A percentile compares a stretch with the other conserved stretches of the same genome.
These are phyloP conservation scores for Sporisorium exsertum DNA, from an alignment of 1,284 basidiomycete species.

Conservation along the genomic window DNA sequence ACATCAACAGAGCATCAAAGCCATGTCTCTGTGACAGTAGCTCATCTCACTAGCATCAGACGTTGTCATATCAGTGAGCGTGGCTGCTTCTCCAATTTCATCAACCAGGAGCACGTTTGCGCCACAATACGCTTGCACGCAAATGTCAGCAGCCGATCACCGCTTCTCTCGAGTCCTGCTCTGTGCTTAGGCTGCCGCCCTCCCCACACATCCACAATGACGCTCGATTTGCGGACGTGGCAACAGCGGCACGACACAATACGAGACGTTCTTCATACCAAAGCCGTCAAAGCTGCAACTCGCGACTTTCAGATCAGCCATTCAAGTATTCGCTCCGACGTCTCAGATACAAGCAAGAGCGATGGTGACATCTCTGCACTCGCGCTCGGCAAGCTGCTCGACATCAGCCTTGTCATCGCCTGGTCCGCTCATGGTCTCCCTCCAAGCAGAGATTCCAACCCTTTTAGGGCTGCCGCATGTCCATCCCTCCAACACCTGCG, in stretches of 20 bases:
- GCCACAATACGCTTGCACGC: not conserved
- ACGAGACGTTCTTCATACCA: constrained; percentile 18
- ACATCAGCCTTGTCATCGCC: constrained; percentile 51
- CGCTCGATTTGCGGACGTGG: constrained; percentile 24
- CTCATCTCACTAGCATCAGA: not conserved
- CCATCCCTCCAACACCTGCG: constrained; percentile 31
- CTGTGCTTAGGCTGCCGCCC: not conserved
- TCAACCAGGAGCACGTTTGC: not conserved
- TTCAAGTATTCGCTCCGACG: not conserved
- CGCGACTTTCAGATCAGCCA: constrained; percentile 45
- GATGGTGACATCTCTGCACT: not conserved
- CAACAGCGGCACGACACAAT: constrained; percentile 34
- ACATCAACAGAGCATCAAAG: not conserved
- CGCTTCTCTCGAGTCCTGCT: not conserved
- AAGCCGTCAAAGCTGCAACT: constrained; percentile 28
- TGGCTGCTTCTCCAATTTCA: not conserved
- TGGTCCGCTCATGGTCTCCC: constrained; percentile 48
- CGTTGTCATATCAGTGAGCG: not conserved
- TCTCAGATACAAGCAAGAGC: constrained; percentile 10
- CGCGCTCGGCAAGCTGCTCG: constrained; percentile 34
- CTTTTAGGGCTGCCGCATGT: constrained; percentile 35
- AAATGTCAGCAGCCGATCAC: not conserved
- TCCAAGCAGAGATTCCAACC: constrained; percentile 37
- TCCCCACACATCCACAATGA: constrained; percentile 12
- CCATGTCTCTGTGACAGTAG: constrained; percentile 4